Conservation (phyloP, 345 rosid genomes). For the Citrus mangshanensis region DNA sequence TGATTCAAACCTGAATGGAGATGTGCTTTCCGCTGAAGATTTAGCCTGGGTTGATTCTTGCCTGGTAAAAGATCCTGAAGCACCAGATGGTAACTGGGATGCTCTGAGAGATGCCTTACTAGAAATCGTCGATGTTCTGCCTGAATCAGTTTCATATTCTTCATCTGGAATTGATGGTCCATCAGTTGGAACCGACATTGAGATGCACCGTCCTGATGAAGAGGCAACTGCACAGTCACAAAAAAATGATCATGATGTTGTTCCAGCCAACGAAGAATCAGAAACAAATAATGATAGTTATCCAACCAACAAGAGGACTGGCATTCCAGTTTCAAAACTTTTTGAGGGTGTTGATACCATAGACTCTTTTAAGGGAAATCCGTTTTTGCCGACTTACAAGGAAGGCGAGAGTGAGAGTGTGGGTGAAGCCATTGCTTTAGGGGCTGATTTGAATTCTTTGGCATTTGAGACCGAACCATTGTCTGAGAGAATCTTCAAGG, state of each 20-base stretch:
- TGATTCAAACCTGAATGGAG: conserved; percentile 21
- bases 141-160: conserved; percentile 30
- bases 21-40: conserved; percentile 47
- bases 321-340: conserved; percentile 12
- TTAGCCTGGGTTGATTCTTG: conserved; percentile 78
- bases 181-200: conserved; percentile 19
- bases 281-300: conserved; percentile 5
- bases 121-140: conserved; percentile 41
- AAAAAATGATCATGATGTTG: conserved; percentile 1
- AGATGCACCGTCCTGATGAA: conserved; percentile 14
- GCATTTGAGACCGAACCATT: conserved; percentile 22
- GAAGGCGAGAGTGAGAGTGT: conserved; percentile 15
- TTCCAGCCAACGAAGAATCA: conserved; percentile 15
- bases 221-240: neutral
- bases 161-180: conserved; percentile 14
- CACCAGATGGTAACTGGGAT: conserved; percentile 42
- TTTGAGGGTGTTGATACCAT: conserved; percentile 21
- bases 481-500: conserved; percentile 50
- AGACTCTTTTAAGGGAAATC: conserved; percentile 27
- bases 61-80: conserved; percentile 41
- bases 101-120: conserved; percentile 52
- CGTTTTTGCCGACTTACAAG: conserved; percentile 33
- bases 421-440: conserved; percentile 16
- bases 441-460: conserved; percentile 8
- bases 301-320: conserved; percentile 18